Evolutionary conservation across 768 basidiomycete species (phyloP), one percentile per base, ranked within the genome.

Genomic region (Tulasnella sp.): DNA sequence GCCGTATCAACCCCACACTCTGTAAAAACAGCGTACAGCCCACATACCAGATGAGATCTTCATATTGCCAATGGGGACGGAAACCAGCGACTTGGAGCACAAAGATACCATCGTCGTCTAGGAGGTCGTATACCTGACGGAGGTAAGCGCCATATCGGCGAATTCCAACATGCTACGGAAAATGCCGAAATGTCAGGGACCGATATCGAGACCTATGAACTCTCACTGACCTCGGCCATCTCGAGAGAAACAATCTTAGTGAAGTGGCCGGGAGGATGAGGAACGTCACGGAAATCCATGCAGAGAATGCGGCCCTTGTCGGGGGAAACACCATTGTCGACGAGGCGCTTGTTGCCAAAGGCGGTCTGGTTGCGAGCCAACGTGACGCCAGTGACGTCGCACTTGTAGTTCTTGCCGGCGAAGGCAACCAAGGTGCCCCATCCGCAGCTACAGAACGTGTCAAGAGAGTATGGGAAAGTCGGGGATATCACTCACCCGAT

Each of bases 81-180:
- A 97, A 73, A 60, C 96, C 96, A 46, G 96, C 90, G n/a, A 99
- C 94, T 72, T 99, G 96, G 73, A 93, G 78, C 42, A 98, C 87
- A 65, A 98, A 85, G 58, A 84, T 79, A 31, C 96, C 96, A 62
- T 98, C 86, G 68, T 99, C 93, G 59, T 91, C 86, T 61, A 99
- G 76, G 35, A 98, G 75, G 63, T 93, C 81, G 66, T 98, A 96
- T 56, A 99, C 82, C 70, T 98, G 90, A 35, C 77, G 75, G 62
- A 98, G 76, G 80, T 94, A 98, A 35, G 83, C 69, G 14, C 77
- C 78, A 70, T 99, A 99, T 41, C 90, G 84, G 63, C 91, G 82
- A 66, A 99, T 80, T 58, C 96, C 96, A 60, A 99, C 96, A 67
- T 99, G 96, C 82, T 86, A 59, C 14, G 41, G 59, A 27, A 46